phyloP scores from a whole-genome alignment of 345 rosid genomes.

The Dipteronia sinensis region DNA sequence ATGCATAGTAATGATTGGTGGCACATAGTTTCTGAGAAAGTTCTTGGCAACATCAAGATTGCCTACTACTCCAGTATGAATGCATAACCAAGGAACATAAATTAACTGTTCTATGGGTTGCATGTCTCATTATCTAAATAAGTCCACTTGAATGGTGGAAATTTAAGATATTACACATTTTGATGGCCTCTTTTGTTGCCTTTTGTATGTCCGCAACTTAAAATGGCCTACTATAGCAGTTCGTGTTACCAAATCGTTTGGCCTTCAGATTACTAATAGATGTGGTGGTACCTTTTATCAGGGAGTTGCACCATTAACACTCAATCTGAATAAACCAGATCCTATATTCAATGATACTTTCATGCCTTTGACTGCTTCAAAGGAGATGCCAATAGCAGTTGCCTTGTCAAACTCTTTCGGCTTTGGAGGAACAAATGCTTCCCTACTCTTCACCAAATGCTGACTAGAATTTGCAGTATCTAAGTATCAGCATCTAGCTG shows the following conservation, averaged over 20 bases:
- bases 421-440: conserved; percentile 94
- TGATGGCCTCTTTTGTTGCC: not conserved
- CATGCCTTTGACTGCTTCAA: conserved; percentile 67
- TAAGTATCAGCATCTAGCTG: not conserved
- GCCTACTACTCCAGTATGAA: not conserved
- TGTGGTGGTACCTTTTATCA: conserved; percentile 33
- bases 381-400: conserved; percentile 63
- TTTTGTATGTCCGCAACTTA: not conserved
- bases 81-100: not conserved
- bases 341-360: conserved; percentile 63
- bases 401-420: conserved; percentile 94
- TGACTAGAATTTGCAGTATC: not conserved
- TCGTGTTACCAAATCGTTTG: not conserved
- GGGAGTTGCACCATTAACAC: conserved; percentile 91
- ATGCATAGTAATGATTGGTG: not conserved
- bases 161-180: not conserved
- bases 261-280: not conserved
- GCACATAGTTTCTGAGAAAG: not conserved
- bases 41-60: conserved; percentile 8
- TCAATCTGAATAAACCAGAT: conserved; percentile 75
- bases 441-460: conserved; percentile 50
- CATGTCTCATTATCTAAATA: not conserved
- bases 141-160: not conserved
- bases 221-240: not conserved
- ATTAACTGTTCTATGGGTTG: not conserved